Base-by-base conservation (phyloP, 495 filamentous ascomycete genomes). In the Trichoderma reesei region DNA sequence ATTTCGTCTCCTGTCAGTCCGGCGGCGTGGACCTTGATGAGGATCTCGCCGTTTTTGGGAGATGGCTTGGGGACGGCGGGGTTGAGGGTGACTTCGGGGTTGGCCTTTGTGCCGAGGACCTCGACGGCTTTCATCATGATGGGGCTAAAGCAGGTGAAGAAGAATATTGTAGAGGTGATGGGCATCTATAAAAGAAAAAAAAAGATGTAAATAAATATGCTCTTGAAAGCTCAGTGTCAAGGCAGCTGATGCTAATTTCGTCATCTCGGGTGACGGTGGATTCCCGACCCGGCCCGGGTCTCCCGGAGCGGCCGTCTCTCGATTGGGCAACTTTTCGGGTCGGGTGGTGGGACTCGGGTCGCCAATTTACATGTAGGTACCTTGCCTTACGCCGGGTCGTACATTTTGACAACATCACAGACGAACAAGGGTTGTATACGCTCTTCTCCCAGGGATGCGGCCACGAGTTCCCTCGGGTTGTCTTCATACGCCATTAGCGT, bases 1-100 rank as follows among this genome's bases (percentile, higher is more conserved):
- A 85, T 71, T 62, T 86, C 85, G 56, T 83, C 79, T 63, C 79
- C 74, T 33, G 76, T 84, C 62, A 84, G 75, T 18, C 82, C 81
- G 18, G 79, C 80, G 3, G 83, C 73, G 36, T 78, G 74, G 8
- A 85, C 78, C 61, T 79, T 79, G 70, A 88, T 78, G 7, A 86
- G 76, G 64, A 86, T 81, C 65, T 84, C 75, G 75, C 60, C 74
- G 65, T 13, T 60, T 54, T 41, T 41, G 3, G 64, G 60, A 8
- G 62, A 64, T 14, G 71, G 66, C 10, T 37, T 59, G 41, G 72
- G 66, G 3, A 67, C 41, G 51, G 61, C 60, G 10, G n/a, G 18
- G 31, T 42, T 66, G 61, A 69, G 63, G 16, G 51, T 34, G 18
- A 67, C 31, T 10, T 46, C 46, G 36, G 36, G 51, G 5, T 60